Conservation (phyloP, 1,139 yeast species). For the Blastobotrys arbuscula region DNA sequence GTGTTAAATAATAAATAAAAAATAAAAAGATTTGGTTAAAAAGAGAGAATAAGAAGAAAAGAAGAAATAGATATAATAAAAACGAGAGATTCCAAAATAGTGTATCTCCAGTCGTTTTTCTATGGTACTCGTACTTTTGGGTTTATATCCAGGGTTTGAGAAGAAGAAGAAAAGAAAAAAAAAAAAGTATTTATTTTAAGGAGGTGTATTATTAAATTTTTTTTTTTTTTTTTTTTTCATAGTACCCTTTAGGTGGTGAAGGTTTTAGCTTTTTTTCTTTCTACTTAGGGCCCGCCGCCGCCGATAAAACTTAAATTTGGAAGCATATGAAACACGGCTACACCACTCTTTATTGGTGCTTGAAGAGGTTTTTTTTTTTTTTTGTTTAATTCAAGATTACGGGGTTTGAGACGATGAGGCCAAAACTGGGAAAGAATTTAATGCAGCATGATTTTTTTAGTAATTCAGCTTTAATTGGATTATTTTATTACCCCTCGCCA, state of each 20-base stretch:
- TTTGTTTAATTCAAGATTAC: too few relatives aligned
- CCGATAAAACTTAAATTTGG: not conserved
- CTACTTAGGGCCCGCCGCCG: not conserved
- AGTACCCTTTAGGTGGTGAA: not conserved
- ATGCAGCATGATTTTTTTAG: too few relatives aligned
- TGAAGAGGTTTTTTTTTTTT: not conserved
- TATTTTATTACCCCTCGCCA: too few relatives aligned
- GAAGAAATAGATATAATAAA: not conserved
- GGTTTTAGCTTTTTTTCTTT: too few relatives aligned
- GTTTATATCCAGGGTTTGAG: not conserved
- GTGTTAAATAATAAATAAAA: not conserved
- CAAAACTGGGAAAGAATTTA: too few relatives aligned
- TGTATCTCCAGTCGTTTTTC: not conserved
- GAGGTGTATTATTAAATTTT: not conserved
- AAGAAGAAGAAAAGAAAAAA: not conserved
- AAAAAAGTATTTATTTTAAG: not conserved
- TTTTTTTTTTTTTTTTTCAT: not conserved
- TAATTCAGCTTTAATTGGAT: too few relatives aligned
- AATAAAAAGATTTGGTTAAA: not conserved
- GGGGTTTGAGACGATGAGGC: too few relatives aligned
- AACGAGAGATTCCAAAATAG: not conserved
- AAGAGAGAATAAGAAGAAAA: not conserved
- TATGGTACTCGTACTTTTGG: not conserved
- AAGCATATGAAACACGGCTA: not conserved
- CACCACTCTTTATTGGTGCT: not conserved